Conservation (phyloP, 176 grass and related monocot species). For the Saccharum spontaneum region DNA sequence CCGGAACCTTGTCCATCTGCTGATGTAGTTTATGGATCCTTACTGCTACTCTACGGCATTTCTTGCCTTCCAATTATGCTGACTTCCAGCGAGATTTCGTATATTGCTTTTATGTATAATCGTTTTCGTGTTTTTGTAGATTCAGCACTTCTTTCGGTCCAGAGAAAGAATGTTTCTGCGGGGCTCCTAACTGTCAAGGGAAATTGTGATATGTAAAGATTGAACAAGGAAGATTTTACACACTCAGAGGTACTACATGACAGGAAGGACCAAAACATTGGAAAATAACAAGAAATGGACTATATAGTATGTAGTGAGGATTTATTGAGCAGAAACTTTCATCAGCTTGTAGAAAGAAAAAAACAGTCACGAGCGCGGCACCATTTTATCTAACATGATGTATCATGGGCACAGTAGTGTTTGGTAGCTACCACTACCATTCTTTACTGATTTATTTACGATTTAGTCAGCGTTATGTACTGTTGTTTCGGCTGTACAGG, state of each 20-base stretch:
- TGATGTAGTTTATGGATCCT: background rate
- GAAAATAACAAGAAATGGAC: slow-evolving; percentile 13
- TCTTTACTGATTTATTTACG: background rate
- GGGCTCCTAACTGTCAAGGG: slow-evolving; percentile 37
- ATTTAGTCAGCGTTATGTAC: background rate
- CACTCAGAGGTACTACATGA: slow-evolving; percentile 3
- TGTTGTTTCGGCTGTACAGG: slow-evolving; percentile 21
- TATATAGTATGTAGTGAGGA: slow-evolving; percentile 4
- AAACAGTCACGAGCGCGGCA: background rate
- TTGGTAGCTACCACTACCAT: background rate
- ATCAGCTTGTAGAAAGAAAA: background rate
- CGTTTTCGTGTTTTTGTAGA: slow-evolving; percentile 16
- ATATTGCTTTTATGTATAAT: slow-evolving; percentile 11
- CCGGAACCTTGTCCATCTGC: too few relatives aligned
- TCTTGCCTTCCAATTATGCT: background rate
- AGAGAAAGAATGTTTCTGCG: slow-evolving; percentile 32
- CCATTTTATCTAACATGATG: background rate
- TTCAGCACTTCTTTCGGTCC: slow-evolving; percentile 39
- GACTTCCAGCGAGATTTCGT: background rate
- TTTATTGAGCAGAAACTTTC: slow-evolving; percentile 6
- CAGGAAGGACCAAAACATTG: slow-evolving; percentile 3
- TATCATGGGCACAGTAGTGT: background rate
- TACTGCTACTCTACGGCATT: background rate
- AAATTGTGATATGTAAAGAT: slow-evolving; percentile 33
- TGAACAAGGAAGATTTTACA: background rate